These are phyloP conservation scores for Epichloe scottii DNA, from an alignment of 2,329 filamentous ascomycete species.

Conservation along the genomic window DNA sequence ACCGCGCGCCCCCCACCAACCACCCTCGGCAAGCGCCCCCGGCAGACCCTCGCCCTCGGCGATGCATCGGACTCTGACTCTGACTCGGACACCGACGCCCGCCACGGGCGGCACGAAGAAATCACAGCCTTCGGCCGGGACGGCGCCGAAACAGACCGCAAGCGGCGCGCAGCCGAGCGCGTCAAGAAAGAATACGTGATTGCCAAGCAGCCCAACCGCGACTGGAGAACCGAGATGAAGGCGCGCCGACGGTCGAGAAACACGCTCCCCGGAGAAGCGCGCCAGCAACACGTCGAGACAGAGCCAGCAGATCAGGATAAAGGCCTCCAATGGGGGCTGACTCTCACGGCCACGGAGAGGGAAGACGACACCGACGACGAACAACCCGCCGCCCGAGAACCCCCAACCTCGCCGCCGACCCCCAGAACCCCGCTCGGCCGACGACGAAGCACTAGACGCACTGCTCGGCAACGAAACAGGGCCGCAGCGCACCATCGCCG, in stretches of 20 bases:
- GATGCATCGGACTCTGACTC: conserved; percentile 31
- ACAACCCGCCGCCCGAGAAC: neutral
- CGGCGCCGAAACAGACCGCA: conserved; percentile 27
- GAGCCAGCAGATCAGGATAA: conserved; percentile 34
- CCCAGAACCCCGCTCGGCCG: conserved; percentile 14
- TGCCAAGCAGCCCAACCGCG: conserved; percentile 41
- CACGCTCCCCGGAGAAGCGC: conserved; percentile 44
- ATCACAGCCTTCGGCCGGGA: conserved; percentile 40
- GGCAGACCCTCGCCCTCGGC: conserved; percentile 24
- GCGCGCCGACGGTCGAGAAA: conserved; percentile 38
- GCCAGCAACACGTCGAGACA: conserved; percentile 26
- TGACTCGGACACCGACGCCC: conserved; percentile 31
- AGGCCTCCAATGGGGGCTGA: conserved; percentile 44
- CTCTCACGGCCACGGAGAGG: conserved; percentile 32
- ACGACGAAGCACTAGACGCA: conserved; percentile 51
- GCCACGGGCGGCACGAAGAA: conserved; percentile 26
- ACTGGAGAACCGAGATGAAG: conserved; percentile 47
- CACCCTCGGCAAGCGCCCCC: conserved; percentile 35
- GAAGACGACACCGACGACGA: conserved; percentile 31
- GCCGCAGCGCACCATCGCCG: conserved; percentile 37
- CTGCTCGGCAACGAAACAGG: conserved; percentile 44
- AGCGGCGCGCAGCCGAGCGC: conserved; percentile 15
- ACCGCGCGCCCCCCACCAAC: conserved; percentile 24
- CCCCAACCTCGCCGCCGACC: neutral
- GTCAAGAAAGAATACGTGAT: conserved; percentile 40